Evolutionary conservation across 371 early-diverging fungal species (phyloP), one percentile per base, ranked within the genome.

Genomic region (Lichtheimia hyalospora): DNA sequence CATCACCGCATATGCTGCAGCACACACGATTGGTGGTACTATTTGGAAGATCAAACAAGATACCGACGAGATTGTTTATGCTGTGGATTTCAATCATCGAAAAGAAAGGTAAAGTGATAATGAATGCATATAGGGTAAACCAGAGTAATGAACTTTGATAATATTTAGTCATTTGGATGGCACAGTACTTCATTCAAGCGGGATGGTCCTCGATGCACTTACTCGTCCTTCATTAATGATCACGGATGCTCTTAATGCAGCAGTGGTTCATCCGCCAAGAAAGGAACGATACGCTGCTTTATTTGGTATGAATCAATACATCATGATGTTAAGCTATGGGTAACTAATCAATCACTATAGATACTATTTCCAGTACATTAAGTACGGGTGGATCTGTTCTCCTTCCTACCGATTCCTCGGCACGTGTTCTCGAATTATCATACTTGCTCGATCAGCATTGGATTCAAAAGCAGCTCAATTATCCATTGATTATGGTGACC

Each of bases 11-110:
- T 93, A 92, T 70, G 82, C 91, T 40, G 97, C 98, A 15, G 99
- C 99, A 6, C 96, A 98, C 70, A 91, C 97, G 0, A 79, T 99
- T 52, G 99, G 99, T 66, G 99, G 98, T 43, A 91, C 97, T 0
- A 81, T 99, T 25, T 99, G 97, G 98, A 95, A 92, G 66, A 95
- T 99, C 54, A 88, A 88, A 59, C 95, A 93, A 67, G 96, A 93
- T 54, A 88, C 92, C 6, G 96, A 99, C 57, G 90, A 91, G 20
- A 93, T 99, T 61, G 81, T 99, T 2, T 95, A 99, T 68, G 96
- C 96, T 1, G 95, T 96, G 24, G 95, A 98, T 68, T 93, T 92
- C 67, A 99, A 99, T 71, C 97, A 98, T 75, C 83, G 90, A 60
- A 93, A 92, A 68, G 99, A 99, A 79, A 79, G 86, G 92, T 92